Base-by-base conservation (phyloP, 2,329 filamentous ascomycete species). In the Acrocalymma vagum region DNA sequence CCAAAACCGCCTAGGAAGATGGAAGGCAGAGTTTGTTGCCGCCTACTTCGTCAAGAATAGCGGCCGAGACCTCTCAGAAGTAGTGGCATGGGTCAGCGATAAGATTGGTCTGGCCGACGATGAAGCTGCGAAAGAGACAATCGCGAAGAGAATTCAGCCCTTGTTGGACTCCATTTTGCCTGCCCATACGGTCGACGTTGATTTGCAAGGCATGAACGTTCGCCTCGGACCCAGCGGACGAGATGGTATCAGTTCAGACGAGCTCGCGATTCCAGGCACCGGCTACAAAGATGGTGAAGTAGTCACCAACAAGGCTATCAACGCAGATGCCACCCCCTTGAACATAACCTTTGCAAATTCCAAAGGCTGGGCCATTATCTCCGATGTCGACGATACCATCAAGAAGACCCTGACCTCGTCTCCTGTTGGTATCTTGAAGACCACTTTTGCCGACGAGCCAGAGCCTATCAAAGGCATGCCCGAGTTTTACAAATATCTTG, bases 311-410 rank as follows among this genome's bases (percentile, higher is more conserved):
- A 56, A 62, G 23, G 65, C 62, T 1, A 41, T 68, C 49, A 51
- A 63, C 26, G 59, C 63, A 1, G 49, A 62, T 35, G 59, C 78
- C 2, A 75, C 78, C 9, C 72, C 83, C 26, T 85, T 88, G 78
- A 80, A 81, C 45, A 95, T 90, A 0, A 80, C 84, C 13, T 91
- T 88, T 60, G 88, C 88, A 0, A 84, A 83, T 13, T 82, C 86
- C 0, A 83, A 87, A 31, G 92, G 93, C 6, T 96, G 91, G 91
- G 83, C 83, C 9, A 73, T 97, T 9, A 85, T 96, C 50, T 93
- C 88, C 25, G 93, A 97, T 59, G 83, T 97, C 53, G 94, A 97
- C 63, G 93, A 97, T 70, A 96, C 92, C 0, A 95, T 97, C 76
- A 96, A 97, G 71, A 76, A 92, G 53, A 96, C 93, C 0, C 78